Evolutionary conservation across 2,329 filamentous ascomycete genomes (phyloP).

Genomic region (Cadophora gregata): DNA sequence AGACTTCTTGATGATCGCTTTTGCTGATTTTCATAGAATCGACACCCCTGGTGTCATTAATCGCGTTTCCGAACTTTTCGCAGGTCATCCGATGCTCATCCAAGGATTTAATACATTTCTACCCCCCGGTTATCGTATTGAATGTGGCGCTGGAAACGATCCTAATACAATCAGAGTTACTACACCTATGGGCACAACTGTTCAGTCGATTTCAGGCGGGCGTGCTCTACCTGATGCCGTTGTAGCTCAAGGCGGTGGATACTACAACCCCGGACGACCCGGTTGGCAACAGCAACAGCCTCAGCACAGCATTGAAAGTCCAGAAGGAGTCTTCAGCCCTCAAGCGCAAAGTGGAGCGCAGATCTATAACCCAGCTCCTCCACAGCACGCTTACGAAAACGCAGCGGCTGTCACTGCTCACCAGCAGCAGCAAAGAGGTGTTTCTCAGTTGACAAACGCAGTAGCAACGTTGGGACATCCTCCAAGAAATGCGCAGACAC

Average conservation of each 20-base stretch:
- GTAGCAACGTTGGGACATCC: constrained; percentile 52
- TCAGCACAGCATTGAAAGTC: constrained; percentile 67
- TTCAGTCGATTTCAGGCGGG: constrained; percentile 76
- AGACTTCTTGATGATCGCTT: neutral
- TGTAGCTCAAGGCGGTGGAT: constrained; percentile 43
- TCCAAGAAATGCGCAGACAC: constrained; percentile 62
- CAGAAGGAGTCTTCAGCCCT: constrained; percentile 66
- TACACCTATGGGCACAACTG: constrained; percentile 96
- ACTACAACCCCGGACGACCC: constrained; percentile 47
- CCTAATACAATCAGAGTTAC: constrained; percentile 96
- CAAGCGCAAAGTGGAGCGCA: constrained; percentile 57
- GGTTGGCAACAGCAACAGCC: constrained; percentile 59
- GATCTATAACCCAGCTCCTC: constrained; percentile 53
- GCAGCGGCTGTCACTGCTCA: constrained; percentile 52
- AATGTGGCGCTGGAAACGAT: constrained; percentile 92
- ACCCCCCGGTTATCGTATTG: constrained; percentile 93
- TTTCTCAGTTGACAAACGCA: constrained; percentile 70
- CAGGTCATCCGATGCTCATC: constrained; percentile 92
- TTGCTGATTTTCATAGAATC: constrained; percentile 62
- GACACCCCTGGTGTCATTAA: constrained; percentile 98
- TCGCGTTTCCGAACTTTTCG: constrained; percentile 92
- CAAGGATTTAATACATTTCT: constrained; percentile 99
- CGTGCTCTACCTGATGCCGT: constrained; percentile 48
- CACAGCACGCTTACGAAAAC: constrained; percentile 49
- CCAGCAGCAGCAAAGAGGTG: constrained; percentile 69